Percentiles rank a stretch among this genome's conserved stretches.
phyloP scores from a whole-genome alignment of 78 protist species.

The Protostelium mycophagum region DNA sequence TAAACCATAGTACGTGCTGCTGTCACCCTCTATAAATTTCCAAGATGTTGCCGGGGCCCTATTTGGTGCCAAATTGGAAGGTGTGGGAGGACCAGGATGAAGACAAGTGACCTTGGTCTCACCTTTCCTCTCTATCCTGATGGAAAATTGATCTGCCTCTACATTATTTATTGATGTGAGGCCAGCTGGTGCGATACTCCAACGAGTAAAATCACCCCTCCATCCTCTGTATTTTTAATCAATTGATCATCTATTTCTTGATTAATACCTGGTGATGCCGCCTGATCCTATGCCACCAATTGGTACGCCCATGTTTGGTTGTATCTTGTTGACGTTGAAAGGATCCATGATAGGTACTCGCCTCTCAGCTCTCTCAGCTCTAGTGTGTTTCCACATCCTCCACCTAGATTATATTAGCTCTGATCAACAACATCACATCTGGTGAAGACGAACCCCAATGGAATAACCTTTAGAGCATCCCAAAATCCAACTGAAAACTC shows the following conservation, averaged over 20 bases:
- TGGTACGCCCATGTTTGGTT: conserved; percentile 64
- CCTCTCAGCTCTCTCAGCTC: conserved; percentile 14
- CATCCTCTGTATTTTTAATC: conserved; percentile 16
- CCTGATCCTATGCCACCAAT: conserved; percentile 69
- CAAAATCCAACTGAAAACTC: neutral
- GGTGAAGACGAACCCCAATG: neutral
- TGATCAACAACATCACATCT: neutral
- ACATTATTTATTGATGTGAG: conserved; percentile 17
- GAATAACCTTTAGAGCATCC: neutral
- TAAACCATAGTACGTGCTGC: conserved; percentile 29
- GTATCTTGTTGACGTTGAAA: conserved; percentile 37
- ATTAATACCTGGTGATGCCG: conserved; percentile 19
- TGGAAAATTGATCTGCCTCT: conserved; percentile 51
- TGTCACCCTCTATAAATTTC: conserved; percentile 28
- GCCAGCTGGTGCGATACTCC: conserved; percentile 16
- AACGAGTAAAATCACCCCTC: conserved; percentile 61
- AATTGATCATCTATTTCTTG: neutral
- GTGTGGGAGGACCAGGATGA: neutral
- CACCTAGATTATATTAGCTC: conserved; percentile 29
- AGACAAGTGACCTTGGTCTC: neutral
- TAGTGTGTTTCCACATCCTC: conserved; percentile 64
- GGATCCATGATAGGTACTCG: conserved; percentile 59
- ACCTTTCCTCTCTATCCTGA: conserved; percentile 17
- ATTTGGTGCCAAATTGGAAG: neutral
- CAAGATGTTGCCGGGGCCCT: neutral